Evolutionary conservation across 2,329 filamentous ascomycete genomes (phyloP), one percentile per base, ranked within the genome.

Genomic region (Thelonectria blattea): DNA sequence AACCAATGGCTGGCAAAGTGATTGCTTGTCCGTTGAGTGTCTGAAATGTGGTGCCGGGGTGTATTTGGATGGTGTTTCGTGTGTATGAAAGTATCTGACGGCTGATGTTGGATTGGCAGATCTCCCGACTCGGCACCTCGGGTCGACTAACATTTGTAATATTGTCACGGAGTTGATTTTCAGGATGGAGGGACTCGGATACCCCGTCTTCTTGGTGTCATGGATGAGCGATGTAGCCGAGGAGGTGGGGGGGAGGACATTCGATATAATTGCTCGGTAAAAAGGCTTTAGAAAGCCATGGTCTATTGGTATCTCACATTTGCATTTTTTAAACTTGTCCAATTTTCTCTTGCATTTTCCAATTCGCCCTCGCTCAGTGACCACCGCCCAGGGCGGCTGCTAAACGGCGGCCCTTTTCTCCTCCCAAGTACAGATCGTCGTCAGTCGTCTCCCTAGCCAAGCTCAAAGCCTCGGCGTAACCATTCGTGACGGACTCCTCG

Each of bases 401-500:
- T 41, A 87, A 71, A 60, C 80, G 76, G 60, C 79, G 76, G 17
- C 87, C 84, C 68, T 76, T 79, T 62, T 86, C 85, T 0, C 85
- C 85, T 12, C 85, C 86, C 2, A 89, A 71, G 70, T 87, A 89
- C 43, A 87, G 74, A 65, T 84, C 85, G 24, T 86, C 87, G 18
- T 84, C 80, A 1, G 83, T 80, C 15, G 86, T 84, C 61, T 86
- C 81, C 52, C 88, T 81, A 15, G 87, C 88, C 72, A 94, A 80
- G 70, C 96, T 91, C 2, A 96, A 81, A 30, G 91, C 91, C 64
- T 90, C 91, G 54, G 90, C 87, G 73, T 98, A 99, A 0, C 91
- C 92, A 70, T 83, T 87, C 69, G 88, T 89, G 20, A 98, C 90
- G 74, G 88, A 93, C 45, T 95, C 92, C 78, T 98, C 94, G 69